Evolutionary conservation across 176 grass and related monocot genomes (phyloP).

Genomic region (Tuctoria greenei): DNA sequence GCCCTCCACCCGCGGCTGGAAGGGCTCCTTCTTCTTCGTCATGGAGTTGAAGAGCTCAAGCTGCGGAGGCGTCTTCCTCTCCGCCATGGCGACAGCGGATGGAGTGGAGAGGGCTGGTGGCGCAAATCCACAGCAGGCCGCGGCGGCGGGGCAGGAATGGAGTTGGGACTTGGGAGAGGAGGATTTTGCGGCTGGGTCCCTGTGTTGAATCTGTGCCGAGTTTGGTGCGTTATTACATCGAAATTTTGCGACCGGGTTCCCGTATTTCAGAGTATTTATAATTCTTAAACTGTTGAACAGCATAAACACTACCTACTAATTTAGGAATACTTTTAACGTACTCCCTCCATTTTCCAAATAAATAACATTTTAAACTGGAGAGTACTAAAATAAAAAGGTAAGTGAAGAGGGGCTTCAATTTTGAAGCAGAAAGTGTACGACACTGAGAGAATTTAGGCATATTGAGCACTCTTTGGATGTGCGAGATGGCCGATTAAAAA

Average conservation of each 20-base stretch:
- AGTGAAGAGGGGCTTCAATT: too few relatives aligned
- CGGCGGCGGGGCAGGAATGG: not conserved
- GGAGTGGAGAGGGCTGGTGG: not conserved
- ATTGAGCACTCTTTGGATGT: too few relatives aligned
- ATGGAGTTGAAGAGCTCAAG: conserved; percentile 65
- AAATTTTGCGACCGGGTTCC: not conserved
- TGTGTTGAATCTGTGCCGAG: not conserved
- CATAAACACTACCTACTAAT: not conserved
- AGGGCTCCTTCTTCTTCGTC: conserved; percentile 74
- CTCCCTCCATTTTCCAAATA: too few relatives aligned
- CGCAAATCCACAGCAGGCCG: conserved; percentile 15
- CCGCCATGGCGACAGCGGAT: conserved; percentile 5
- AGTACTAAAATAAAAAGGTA: not conserved
- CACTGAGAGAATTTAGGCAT: too few relatives aligned
- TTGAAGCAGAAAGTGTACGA: too few relatives aligned
- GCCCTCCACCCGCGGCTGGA: conserved; percentile 70
- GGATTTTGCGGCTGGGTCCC: conserved; percentile 17
- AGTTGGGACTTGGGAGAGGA: not conserved
- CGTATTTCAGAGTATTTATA: not conserved
- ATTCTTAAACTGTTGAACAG: not conserved
- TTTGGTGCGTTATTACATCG: not conserved
- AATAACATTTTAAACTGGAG: too few relatives aligned
- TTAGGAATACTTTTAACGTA: not conserved
- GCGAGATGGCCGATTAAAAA: too few relatives aligned
- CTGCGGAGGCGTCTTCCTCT: conserved; percentile 9